A percentile compares a stretch with the other conserved stretches of the same genome.
Evolutionary conservation across 352 stramenopile species (phyloP).

Genomic region (Pythium phragmiticola): DNA sequence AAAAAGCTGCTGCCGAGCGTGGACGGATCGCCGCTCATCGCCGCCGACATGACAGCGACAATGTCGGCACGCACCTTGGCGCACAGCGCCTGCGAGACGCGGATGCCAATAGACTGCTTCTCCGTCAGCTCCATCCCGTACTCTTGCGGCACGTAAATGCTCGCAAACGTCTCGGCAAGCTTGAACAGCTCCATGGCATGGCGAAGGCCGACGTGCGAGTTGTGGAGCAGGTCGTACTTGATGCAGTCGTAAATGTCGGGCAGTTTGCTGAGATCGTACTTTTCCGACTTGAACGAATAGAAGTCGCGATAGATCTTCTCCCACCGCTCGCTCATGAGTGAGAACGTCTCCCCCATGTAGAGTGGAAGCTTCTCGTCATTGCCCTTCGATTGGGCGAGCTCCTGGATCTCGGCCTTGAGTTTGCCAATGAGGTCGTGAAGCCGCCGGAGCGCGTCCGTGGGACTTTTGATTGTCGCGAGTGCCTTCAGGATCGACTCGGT

Average conservation of each 20-base stretch:
- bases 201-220: slow-evolving; percentile 89
- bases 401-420: slow-evolving; percentile 75
- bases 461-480: slow-evolving; percentile 81
- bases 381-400: slow-evolving; percentile 67
- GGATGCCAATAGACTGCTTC: slow-evolving; percentile 95
- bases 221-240: slow-evolving; percentile 98
- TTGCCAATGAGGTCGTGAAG: slow-evolving; percentile 81
- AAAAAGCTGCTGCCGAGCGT: slow-evolving; percentile 36
- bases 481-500: slow-evolving; percentile 78
- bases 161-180: slow-evolving; percentile 93
- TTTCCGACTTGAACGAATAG: slow-evolving; percentile 87
- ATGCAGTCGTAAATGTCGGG: slow-evolving; percentile 98
- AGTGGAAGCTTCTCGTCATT: slow-evolving; percentile 83
- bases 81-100: slow-evolving; percentile 96
- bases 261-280: slow-evolving; percentile 95
- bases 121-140: slow-evolving; percentile 90
- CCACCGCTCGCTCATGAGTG: slow-evolving; percentile 92
- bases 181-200: slow-evolving; percentile 91
- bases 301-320: slow-evolving; percentile 95
- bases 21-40: slow-evolving; percentile 36
- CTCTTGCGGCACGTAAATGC: slow-evolving; percentile 98
- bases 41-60: slow-evolving; percentile 74
- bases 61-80: slow-evolving; percentile 97
- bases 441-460: slow-evolving; percentile 61
- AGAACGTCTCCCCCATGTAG: slow-evolving; percentile 97